Evolutionary conservation across 1,284 basidiomycete species (phyloP), one percentile per base, ranked within the genome.

Genomic region (Microstroma glucosiphilum): DNA sequence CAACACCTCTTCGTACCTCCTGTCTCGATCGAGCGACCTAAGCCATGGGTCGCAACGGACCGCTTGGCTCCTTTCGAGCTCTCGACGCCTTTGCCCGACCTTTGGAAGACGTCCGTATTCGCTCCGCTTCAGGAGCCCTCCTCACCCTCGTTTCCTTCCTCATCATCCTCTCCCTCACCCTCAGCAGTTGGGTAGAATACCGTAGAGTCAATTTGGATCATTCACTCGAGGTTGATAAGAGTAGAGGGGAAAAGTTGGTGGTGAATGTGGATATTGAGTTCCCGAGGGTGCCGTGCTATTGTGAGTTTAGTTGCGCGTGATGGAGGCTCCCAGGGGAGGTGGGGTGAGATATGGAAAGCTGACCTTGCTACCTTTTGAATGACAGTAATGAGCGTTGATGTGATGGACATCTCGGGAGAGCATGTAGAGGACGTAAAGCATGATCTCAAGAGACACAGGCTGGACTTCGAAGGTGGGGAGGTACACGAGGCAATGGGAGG

Each of bases 371-470:
- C 30, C 9, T 3, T 9, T 37, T 3, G 9, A 3, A 9, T 4
- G 3, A 37, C 9, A 37, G 30, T 78, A 21, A 63, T 78, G 26
- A 71, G 69, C 57, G 60, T 98, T 60, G 96, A 98, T 80, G 87
- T 98, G 59, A 96, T 96, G 90, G 96, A 99, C 79, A 96, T 98
- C 66, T 91, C 89, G 62, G 96, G 96, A 30, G 94, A 97, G 82
- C 87, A 89, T 53, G 92, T 96, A 78, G 85, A 88, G 65, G 75
- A 79, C 48, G 70, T 79, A 17, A 67, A 69, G 55, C 94, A 97
- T 80, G 92, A 92, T 76, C 85, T 98, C 64, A 76, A 88, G 63
- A 96, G 97, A 80, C 88, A 86, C 7, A 86, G 96, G 19, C 81
- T 97, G 26, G 84, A 86, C 65, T 77, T 82, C 30, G 72, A 83